These are phyloP conservation scores for Geotrichum armillariae DNA, from an alignment of 1,139 yeast species.

Conservation along the genomic window DNA sequence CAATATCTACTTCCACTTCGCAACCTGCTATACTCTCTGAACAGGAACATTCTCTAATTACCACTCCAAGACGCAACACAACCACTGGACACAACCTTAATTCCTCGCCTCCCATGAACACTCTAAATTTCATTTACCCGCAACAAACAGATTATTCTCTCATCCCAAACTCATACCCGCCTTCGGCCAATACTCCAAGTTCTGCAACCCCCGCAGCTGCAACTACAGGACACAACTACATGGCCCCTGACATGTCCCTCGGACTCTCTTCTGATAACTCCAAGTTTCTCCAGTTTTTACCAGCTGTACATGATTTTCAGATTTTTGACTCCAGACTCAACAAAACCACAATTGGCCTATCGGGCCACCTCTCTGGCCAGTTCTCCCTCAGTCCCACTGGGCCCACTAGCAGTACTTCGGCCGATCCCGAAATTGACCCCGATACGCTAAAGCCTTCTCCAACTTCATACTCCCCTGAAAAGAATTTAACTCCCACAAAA, in stretches of 20 bases:
- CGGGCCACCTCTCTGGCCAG: conserved; percentile 30
- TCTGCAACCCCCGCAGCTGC: not conserved
- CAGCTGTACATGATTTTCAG: conserved; percentile 23
- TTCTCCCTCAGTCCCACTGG: conserved; percentile 32
- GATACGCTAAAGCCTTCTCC: not conserved
- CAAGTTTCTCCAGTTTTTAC: conserved; percentile 1
- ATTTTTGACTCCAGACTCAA: conserved; percentile 30
- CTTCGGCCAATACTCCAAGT: not conserved
- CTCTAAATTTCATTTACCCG: not conserved
- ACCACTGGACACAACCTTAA: conserved; percentile 3
- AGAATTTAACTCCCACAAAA: not conserved
- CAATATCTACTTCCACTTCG: not conserved
- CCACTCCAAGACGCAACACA: conserved; percentile 7
- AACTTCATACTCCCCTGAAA: not conserved
- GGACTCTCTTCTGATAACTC: conserved; percentile 4
- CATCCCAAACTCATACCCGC: not conserved
- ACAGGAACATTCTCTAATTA: not conserved
- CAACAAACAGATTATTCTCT: not conserved
- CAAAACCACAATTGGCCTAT: conserved; percentile 26
- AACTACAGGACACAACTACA: not conserved
- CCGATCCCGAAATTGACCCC: not conserved
- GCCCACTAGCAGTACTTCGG: not conserved
- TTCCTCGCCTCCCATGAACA: not conserved
- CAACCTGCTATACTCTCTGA: not conserved
- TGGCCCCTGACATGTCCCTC: not conserved